Evolutionary conservation across 805 yeast species (phyloP), one percentile per base, ranked within the genome.

Genomic region (Candida quercuum): DNA sequence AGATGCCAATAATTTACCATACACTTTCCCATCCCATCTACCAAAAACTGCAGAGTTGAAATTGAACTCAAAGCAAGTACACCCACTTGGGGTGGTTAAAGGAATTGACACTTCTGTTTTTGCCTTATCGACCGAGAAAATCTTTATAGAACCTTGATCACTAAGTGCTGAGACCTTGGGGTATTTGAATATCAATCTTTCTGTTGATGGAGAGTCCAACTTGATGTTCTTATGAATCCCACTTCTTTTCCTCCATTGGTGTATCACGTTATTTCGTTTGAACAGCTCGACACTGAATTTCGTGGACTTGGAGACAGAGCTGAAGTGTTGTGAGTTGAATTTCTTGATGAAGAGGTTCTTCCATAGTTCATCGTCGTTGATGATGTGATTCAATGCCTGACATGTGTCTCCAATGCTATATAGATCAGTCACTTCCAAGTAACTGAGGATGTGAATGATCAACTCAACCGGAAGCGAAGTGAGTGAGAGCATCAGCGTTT

Each of bases 291-390:
- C 51, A 36, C 63, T 60, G 40, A 50, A 67, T 36, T 54, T 55
- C 12, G 32, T 28, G 1, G 68, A 59, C n/a, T 52, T 48, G 3
- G 69, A 53, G 23, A 57, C 47, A 0, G 71, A 63, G 19, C 70
- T 68, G 49, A 67, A 67, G 18, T 43, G 37, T 16, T 48, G 44
- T 0, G 62, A 52, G 12, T 52, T 42, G 32, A 54, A 56, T 16
- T 48, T 53, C 19, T 60, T 46, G 11, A 51, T 42, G 39, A 66
- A 63, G 26, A 66, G 46, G 37, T 56, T 58, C 43, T 64, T 65
- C 72, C 71, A 67, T 9, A 67, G 46, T 40, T 66, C 72, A 31
- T 66, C 65, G 45, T 66, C 64, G 36, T 57, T 58, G 18, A 65
- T 55, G 15, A 66, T 40, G 10, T 45, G 43, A 20, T 55, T 37